These are phyloP conservation scores for Rhizomucor miehei DNA, from an alignment of 371 early-diverging fungal genomes.

Conservation along the genomic window DNA sequence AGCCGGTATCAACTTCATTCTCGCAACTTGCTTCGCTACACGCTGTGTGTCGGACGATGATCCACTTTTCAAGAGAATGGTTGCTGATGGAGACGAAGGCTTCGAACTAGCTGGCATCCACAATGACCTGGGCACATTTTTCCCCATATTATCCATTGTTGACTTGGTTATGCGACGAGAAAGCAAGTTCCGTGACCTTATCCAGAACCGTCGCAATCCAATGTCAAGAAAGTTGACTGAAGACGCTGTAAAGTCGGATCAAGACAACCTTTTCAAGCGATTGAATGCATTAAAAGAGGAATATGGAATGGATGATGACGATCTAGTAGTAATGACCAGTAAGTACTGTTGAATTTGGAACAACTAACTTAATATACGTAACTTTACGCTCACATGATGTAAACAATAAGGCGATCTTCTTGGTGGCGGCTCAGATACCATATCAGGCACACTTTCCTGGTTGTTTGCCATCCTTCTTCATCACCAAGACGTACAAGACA, in stretches of 20 bases:
- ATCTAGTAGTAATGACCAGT: slow-evolving; percentile 13
- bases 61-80: slow-evolving; percentile 8
- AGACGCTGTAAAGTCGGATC: slow-evolving; percentile 1
- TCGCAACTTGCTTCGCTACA: slow-evolving; percentile 8
- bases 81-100: slow-evolving; percentile 3
- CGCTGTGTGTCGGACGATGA: slow-evolving; percentile 12
- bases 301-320: slow-evolving; percentile 15
- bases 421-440: slow-evolving; percentile 19
- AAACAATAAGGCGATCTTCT: slow-evolving; percentile 13
- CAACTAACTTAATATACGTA: background rate
- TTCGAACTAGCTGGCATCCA: background rate
- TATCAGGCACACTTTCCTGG: slow-evolving; percentile 15
- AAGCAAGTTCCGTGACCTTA: background rate
- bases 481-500: slow-evolving; percentile 16
- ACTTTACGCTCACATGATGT: background rate
- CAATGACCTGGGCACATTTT: slow-evolving; percentile 13
- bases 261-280: slow-evolving; percentile 13
- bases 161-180: slow-evolving; percentile 2
- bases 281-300: slow-evolving; percentile 14
- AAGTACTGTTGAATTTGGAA: background rate
- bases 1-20: slow-evolving; percentile 10
- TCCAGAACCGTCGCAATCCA: background rate
- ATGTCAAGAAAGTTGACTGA: slow-evolving; percentile 2
- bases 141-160: slow-evolving; percentile 11
- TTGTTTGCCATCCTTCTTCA: slow-evolving; percentile 11